Evolutionary conservation across 1,139 yeast genomes (phyloP).

Genomic region (Blastobotrys petasosporus): DNA sequence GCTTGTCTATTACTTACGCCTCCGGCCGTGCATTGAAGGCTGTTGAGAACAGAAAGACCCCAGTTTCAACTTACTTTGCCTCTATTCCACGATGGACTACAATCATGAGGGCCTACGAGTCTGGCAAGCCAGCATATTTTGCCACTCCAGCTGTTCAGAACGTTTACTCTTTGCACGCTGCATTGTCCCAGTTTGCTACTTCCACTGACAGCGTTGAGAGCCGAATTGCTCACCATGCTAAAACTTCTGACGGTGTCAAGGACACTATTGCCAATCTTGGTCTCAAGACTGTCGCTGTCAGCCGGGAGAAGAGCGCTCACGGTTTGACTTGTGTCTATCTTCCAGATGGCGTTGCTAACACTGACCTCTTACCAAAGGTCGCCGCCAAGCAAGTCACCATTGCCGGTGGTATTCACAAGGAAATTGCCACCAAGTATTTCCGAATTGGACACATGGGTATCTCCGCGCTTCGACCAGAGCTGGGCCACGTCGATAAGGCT

Average conservation of each 20-base stretch:
- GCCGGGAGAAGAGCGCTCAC: slow-evolving; percentile 64
- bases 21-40: slow-evolving; percentile 74
- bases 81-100: slow-evolving; percentile 85
- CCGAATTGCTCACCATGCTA: slow-evolving; percentile 59
- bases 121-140: slow-evolving; percentile 77
- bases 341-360: slow-evolving; percentile 68
- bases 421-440: slow-evolving; percentile 74
- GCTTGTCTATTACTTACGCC: slow-evolving; percentile 71
- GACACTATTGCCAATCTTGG: slow-evolving; percentile 48
- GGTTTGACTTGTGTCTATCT: slow-evolving; percentile 85
- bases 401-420: slow-evolving; percentile 89
- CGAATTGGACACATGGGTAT: slow-evolving; percentile 97
- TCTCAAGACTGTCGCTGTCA: slow-evolving; percentile 58
- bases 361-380: slow-evolving; percentile 52
- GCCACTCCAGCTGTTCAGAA: slow-evolving; percentile 93
- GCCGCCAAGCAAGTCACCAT: slow-evolving; percentile 69
- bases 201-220: slow-evolving; percentile 47
- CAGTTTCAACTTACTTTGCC: slow-evolving; percentile 63
- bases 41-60: slow-evolving; percentile 42
- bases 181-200: slow-evolving; percentile 65
- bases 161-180: slow-evolving; percentile 71
- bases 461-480: slow-evolving; percentile 42
- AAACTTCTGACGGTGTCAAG: slow-evolving; percentile 64
- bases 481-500: slow-evolving; percentile 37
- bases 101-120: slow-evolving; percentile 79